Evolutionary conservation across 2,329 filamentous ascomycete species (phyloP).

Genomic region (Raffaelea deltoideospora): DNA sequence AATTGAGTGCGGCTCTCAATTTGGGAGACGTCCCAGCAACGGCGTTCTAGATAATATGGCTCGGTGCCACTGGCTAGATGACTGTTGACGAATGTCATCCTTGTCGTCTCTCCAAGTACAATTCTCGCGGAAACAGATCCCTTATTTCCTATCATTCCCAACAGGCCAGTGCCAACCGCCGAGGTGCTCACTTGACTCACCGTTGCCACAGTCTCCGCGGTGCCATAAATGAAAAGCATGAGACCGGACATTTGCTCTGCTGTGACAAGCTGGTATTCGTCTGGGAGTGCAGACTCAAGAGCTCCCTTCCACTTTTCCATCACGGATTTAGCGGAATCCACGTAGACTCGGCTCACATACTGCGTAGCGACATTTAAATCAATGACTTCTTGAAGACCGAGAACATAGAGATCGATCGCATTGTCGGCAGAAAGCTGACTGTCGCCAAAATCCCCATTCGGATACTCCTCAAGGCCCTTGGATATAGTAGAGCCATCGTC

Average conservation of each 20-base stretch:
- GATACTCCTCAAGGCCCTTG: too few species aligned
- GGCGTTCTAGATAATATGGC: slow-evolving; percentile 58
- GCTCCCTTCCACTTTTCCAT: slow-evolving; percentile 70
- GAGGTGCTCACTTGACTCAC: slow-evolving; percentile 71
- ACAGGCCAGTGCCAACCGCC: slow-evolving; percentile 73
- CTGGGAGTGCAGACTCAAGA: slow-evolving; percentile 57
- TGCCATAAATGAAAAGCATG: slow-evolving; percentile 71
- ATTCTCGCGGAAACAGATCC: slow-evolving; percentile 72
- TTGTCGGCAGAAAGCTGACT: slow-evolving; percentile 39
- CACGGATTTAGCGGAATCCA: slow-evolving; percentile 44
- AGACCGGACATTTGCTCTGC: slow-evolving; percentile 80
- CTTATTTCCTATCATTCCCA: slow-evolving; percentile 94
- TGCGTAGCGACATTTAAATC: slow-evolving; percentile 69
- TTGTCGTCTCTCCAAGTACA: slow-evolving; percentile 77
- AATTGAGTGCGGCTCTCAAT: slow-evolving; percentile 66
- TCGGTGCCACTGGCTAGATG: slow-evolving; percentile 83
- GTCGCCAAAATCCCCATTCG: slow-evolving; percentile 13
- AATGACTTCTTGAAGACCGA: slow-evolving; percentile 85
- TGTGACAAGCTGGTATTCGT: slow-evolving; percentile 60
- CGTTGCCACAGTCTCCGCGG: slow-evolving; percentile 56
- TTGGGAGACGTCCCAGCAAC: slow-evolving; percentile 81
- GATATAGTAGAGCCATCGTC: too few species aligned
- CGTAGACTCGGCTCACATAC: slow-evolving; percentile 56
- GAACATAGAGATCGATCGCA: slow-evolving; percentile 75
- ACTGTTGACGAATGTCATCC: slow-evolving; percentile 78